phyloP scores from a whole-genome alignment of 257 asterid species.

The Capsicum baccatum region DNA sequence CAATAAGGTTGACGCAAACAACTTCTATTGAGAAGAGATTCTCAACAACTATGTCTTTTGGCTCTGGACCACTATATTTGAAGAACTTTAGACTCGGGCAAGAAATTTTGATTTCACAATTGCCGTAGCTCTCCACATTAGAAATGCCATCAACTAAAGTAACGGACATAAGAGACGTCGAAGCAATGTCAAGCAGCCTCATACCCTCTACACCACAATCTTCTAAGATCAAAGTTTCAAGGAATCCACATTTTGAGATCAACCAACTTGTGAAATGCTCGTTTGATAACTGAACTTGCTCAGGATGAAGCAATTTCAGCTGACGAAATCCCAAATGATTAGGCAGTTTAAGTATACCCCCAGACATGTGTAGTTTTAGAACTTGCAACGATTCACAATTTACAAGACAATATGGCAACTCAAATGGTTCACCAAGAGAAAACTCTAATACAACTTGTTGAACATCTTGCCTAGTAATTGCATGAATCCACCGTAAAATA shows the following conservation, averaged over 20 bases:
- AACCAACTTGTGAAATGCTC: neutral
- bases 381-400: neutral
- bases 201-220: neutral
- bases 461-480: neutral
- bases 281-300: neutral
- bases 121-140: neutral
- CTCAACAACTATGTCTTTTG: neutral
- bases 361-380: neutral
- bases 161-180: neutral
- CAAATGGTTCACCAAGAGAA: neutral
- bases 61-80: constrained; percentile 15
- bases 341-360: neutral
- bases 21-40: neutral
- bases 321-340: neutral
- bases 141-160: neutral
- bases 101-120: neutral
- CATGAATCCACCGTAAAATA: neutral
- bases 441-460: neutral
- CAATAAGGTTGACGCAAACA: neutral
- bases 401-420: neutral
- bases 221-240: neutral
- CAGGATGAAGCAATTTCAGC: neutral
- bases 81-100: neutral
- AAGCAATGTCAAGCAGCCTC: neutral
- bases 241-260: neutral